Base-by-base conservation (phyloP, 441 rosid species). In the Gossypium schwendimanii region DNA sequence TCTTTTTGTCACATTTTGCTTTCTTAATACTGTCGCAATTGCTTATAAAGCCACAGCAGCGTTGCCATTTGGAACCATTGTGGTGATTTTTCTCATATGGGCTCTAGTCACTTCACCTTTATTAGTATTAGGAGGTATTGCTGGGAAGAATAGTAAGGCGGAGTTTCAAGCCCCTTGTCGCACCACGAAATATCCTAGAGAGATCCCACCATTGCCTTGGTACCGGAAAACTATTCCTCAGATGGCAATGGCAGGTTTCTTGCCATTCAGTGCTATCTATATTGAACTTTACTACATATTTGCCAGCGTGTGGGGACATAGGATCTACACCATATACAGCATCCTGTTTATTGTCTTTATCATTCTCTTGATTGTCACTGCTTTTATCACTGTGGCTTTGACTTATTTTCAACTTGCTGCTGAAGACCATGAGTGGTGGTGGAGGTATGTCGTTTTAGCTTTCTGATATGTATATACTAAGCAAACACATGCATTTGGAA, bases 211-310 rank as follows among this genome's bases (percentile, higher is more conserved):
- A 10, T 49, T 82, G 81, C 83, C 81, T 24, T 80, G 83, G 85
- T 82, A 80, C 73, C 59, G 85, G 28, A 70, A 72, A 39, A 70
- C 78, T 3, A 57, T 82, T 69, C 80, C 83, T 36, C 85, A 82
- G 78, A 82, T 82, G 85, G 85, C 85, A 66, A 82, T 82, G 85
- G 83, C 85, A 14, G 85, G 85, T 52, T 82, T 82, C 65, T 76
- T 82, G 58, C 85, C 85, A 2, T 82, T 82, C 75, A 82, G 85
- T 75, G 85, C 85, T 55, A 82, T 82, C 24, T 82, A 80, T 73
- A 80, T 82, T 6, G 85, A 82, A 63, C 83, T 80, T 26, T 82
- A 82, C 74, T 82, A 82, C 62, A 82, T 82, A 60, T 82, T 82
- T 69, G 83, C 85, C 33, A 82, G 85, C 47, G 85, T 82, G 0